Conservation (phyloP, 1,139 yeast genomes). For the Casaregolazyma lundiana region DNA sequence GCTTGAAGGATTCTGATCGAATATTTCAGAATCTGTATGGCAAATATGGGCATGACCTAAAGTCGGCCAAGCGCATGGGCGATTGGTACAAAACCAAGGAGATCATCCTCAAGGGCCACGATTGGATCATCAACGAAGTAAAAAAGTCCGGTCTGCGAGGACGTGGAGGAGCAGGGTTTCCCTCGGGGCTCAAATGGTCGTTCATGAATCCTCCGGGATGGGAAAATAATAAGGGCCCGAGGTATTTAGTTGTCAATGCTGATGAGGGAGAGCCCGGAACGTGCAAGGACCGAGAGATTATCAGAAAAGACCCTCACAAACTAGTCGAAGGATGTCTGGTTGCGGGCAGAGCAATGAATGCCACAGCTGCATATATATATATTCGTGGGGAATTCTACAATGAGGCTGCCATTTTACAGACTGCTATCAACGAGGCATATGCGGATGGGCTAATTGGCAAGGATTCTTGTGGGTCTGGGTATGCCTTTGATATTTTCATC, state of each 20-base stretch:
- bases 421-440: constrained; percentile 82
- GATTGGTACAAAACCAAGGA: constrained; percentile 92
- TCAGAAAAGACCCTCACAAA: constrained; percentile 86
- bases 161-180: constrained; percentile 92
- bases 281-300: constrained; percentile 85
- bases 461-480: constrained; percentile 83
- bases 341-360: constrained; percentile 89
- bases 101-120: constrained; percentile 72
- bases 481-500: constrained; percentile 71
- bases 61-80: constrained; percentile 72
- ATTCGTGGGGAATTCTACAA: constrained; percentile 85
- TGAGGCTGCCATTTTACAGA: constrained; percentile 66
- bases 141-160: constrained; percentile 83
- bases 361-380: constrained; percentile 86
- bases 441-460: constrained; percentile 73
- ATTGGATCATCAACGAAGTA: constrained; percentile 83
- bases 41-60: constrained; percentile 67
- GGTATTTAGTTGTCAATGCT: constrained; percentile 83
- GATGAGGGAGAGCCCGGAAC: constrained; percentile 96
- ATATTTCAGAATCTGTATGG: constrained; percentile 80
- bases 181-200: constrained; percentile 86
- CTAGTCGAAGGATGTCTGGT: constrained; percentile 82
- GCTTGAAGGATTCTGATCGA: constrained; percentile 75
- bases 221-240: constrained; percentile 82
- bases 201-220: constrained; percentile 94